These are phyloP conservation scores for Pleurotus ostreatus DNA, from an alignment of 768 basidiomycete species.

Conservation along the genomic window DNA sequence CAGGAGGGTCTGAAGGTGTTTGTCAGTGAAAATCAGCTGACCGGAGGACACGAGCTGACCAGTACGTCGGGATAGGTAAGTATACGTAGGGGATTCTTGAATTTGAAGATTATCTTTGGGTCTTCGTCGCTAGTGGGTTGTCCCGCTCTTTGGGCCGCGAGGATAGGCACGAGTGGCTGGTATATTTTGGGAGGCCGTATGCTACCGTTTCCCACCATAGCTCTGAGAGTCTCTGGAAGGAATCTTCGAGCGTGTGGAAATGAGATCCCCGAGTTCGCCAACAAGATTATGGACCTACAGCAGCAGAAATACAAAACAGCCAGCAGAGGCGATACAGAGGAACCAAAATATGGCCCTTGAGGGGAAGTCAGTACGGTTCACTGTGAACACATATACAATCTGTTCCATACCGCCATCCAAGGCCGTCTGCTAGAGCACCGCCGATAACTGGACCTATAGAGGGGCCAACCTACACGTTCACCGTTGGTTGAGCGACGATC, in stretches of 20 bases:
- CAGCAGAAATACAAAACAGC: conserved; percentile 43
- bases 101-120: conserved; percentile 31
- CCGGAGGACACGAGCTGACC: neutral
- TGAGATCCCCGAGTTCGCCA: conserved; percentile 28
- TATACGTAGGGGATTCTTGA: conserved; percentile 53
- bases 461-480: conserved; percentile 46
- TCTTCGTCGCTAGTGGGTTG: conserved; percentile 12
- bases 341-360: conserved; percentile 63
- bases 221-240: conserved; percentile 51
- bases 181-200: conserved; percentile 41
- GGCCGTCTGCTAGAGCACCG: conserved; percentile 49
- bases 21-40: neutral
- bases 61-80: conserved; percentile 54
- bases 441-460: conserved; percentile 56
- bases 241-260: conserved; percentile 28
- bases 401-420: conserved; percentile 60
- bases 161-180: conserved; percentile 51
- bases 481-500: neutral
- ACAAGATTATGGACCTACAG: conserved; percentile 29
- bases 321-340: conserved; percentile 42
- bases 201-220: conserved; percentile 51
- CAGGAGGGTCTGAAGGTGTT: conserved; percentile 32
- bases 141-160: conserved; percentile 25
- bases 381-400: neutral
- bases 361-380: neutral